A percentile compares a stretch with the other conserved stretches of the same genome.
phyloP scores from a whole-genome alignment of 2,329 filamentous ascomycete genomes.

The Nannizziopsis barbatae region DNA sequence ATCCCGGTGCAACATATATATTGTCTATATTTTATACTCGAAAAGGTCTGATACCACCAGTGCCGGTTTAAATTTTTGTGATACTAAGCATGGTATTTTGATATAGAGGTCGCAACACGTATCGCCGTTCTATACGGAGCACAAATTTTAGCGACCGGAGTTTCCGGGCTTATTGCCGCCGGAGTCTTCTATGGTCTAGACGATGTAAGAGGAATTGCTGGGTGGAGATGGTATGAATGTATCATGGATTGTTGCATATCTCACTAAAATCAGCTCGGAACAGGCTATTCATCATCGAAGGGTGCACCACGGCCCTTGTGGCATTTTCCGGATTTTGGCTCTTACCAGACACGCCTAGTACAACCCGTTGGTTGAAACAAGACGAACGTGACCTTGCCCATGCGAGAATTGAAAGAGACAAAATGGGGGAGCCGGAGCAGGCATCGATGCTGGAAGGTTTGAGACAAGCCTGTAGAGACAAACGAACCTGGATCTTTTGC shows the following conservation, averaged over 20 bases:
- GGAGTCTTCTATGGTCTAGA: conserved; percentile 23
- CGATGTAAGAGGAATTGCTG: conserved; percentile 21
- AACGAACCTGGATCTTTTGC: conserved; percentile 43
- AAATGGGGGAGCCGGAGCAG: conserved; percentile 39
- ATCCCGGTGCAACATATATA: conserved; percentile 53
- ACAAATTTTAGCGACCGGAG: conserved; percentile 16
- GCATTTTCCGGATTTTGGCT: conserved; percentile 16
- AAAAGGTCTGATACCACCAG: conserved; percentile 39
- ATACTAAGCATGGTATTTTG: conserved; percentile 10
- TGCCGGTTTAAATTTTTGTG: conserved; percentile 18
- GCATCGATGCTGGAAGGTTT: conserved; percentile 40
- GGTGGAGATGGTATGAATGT: conserved; percentile 44
- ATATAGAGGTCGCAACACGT: conserved; percentile 20
- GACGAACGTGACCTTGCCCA: conserved; percentile 36
- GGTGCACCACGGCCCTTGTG: conserved; percentile 12
- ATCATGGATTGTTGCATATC: conserved; percentile 28
- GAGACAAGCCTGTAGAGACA: conserved; percentile 40
- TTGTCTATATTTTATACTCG: conserved; percentile 58
- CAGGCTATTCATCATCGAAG: conserved; percentile 19
- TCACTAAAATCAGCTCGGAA: not conserved
- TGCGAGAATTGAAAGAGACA: conserved; percentile 41
- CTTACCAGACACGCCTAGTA: conserved; percentile 16
- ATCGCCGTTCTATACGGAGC: conserved; percentile 17
- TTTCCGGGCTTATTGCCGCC: conserved; percentile 17
- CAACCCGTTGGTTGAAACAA: conserved; percentile 15